These are phyloP conservation scores for Quercus gilva DNA, from an alignment of 306 rosid genomes.

Conservation along the genomic window DNA sequence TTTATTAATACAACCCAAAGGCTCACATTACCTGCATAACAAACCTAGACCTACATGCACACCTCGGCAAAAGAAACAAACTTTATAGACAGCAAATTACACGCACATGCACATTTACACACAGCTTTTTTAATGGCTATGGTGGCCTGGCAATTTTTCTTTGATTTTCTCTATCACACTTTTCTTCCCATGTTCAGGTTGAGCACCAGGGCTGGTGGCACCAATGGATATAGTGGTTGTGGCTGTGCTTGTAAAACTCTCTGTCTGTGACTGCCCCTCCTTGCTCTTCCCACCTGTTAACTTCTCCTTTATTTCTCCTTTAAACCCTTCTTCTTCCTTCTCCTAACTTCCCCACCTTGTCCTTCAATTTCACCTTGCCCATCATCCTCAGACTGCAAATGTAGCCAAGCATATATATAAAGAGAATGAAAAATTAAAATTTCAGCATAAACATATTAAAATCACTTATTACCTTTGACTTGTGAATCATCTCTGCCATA, in stretches of 20 bases:
- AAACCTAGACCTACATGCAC: neutral
- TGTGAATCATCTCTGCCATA: too few species aligned
- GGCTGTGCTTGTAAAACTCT: neutral
- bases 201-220: neutral
- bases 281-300: constrained; percentile 33
- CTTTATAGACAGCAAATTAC: neutral
- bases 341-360: constrained; percentile 59
- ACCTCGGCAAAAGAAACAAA: neutral
- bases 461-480: too few species aligned
- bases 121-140: neutral
- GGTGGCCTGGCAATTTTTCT: constrained; percentile 79
- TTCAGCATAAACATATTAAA: too few species aligned
- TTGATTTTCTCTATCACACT: constrained; percentile 67
- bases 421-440: too few species aligned
- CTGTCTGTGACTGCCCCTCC: constrained; percentile 11
- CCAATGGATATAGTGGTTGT: constrained; percentile 1
- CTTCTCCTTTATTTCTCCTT: constrained; percentile 62
- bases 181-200: constrained; percentile 54
- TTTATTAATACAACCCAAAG: neutral
- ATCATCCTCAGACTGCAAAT: constrained; percentile 61
- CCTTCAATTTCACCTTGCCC: constrained; percentile 55
- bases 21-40: too few species aligned
- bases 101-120: neutral
- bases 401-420: neutral
- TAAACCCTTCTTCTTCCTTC: constrained; percentile 65